phyloP scores from a whole-genome alignment of 441 rosid species.

The Francoa sonchifolia region DNA sequence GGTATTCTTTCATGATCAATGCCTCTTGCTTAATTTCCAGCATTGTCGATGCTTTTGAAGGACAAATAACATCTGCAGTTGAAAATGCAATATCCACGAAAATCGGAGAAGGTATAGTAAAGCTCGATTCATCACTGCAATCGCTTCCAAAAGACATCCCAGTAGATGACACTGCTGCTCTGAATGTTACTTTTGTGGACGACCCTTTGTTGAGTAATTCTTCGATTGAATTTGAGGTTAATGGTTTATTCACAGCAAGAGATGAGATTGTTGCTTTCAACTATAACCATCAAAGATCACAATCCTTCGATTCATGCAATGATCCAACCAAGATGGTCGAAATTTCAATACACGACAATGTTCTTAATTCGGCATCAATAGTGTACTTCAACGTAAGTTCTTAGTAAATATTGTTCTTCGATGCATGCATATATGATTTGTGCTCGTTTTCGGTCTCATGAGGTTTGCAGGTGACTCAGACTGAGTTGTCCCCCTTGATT shows the following conservation, averaged over 20 bases:
- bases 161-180: constrained; percentile 36
- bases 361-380: constrained; percentile 45
- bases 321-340: constrained; percentile 40
- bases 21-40: constrained; percentile 21
- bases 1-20: no score
- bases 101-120: constrained; percentile 40
- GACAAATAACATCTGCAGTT: constrained; percentile 41
- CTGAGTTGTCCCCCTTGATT: no score
- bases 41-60: constrained; percentile 55
- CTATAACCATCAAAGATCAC: constrained; percentile 11
- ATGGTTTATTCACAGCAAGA: constrained; percentile 42
- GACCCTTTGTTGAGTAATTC: constrained; percentile 43
- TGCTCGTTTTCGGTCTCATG: no score
- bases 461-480: no score
- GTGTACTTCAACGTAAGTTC: constrained; percentile 67
- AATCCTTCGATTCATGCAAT: constrained; percentile 17
- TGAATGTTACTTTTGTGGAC: constrained; percentile 54
- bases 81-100: constrained; percentile 42
- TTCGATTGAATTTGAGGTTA: constrained; percentile 39
- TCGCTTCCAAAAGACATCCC: constrained; percentile 50
- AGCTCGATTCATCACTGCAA: constrained; percentile 49
- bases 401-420: no score
- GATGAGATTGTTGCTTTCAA: constrained; percentile 16
- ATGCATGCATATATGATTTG: no score
- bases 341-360: constrained; percentile 44